These are phyloP conservation scores for Lathyrus sativus DNA, from an alignment of 306 rosid genomes.

Conservation along the genomic window DNA sequence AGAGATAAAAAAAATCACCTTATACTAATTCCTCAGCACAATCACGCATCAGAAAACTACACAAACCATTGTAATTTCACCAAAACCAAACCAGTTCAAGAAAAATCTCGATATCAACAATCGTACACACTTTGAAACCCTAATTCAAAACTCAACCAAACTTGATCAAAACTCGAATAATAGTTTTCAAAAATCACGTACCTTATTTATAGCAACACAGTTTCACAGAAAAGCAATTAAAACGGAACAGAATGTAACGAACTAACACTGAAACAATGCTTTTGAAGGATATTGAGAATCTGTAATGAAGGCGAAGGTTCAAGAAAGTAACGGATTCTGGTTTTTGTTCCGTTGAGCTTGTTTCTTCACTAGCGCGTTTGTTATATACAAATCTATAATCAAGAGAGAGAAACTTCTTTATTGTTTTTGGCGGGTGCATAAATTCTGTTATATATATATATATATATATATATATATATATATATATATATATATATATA, in stretches of 20 bases:
- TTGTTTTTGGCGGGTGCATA: not conserved
- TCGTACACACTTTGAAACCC: constrained; percentile 24
- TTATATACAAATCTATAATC: constrained; percentile 37
- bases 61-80: constrained; percentile 33
- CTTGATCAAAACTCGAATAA: constrained; percentile 47
- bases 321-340: constrained; percentile 52
- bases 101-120: not conserved
- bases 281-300: constrained; percentile 19
- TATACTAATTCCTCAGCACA: constrained; percentile 24
- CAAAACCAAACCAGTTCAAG: constrained; percentile 14
- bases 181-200: constrained; percentile 29
- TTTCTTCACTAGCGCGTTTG: constrained; percentile 48
- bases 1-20: constrained; percentile 23
- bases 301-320: constrained; percentile 23
- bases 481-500: too few species aligned
- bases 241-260: constrained; percentile 36
- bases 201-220: constrained; percentile 25
- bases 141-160: constrained; percentile 36
- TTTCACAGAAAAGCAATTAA: constrained; percentile 47
- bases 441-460: too few species aligned
- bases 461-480: too few species aligned
- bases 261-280: constrained; percentile 28
- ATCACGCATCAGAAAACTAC: not conserved
- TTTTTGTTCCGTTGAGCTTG: constrained; percentile 39
- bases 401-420: not conserved